A percentile compares a stretch with the other conserved stretches of the same genome.
Evolutionary conservation across 202 grass and related monocot genomes (phyloP).

Genomic region (Carex sylvatica): DNA sequence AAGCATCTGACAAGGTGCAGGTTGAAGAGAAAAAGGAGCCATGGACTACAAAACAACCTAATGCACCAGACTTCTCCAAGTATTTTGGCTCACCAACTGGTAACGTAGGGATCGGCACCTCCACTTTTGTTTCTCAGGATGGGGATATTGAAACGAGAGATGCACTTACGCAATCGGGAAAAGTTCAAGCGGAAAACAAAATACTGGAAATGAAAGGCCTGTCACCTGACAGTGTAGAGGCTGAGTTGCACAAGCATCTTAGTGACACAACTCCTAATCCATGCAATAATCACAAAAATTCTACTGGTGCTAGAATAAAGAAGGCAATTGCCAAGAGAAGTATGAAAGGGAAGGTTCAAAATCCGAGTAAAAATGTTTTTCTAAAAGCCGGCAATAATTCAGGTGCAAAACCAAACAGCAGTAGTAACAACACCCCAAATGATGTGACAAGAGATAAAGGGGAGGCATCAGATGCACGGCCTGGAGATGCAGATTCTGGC

Average conservation of each 20-base stretch:
- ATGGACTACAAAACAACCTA: slow-evolving; percentile 22
- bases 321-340: slow-evolving; percentile 72
- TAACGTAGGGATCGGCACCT: background rate
- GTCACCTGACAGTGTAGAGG: slow-evolving; percentile 36
- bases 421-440: slow-evolving; percentile 23
- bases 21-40: slow-evolving; percentile 30
- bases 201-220: slow-evolving; percentile 37
- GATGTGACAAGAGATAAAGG: slow-evolving; percentile 18
- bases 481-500: background rate
- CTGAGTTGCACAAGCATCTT: slow-evolving; percentile 33
- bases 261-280: slow-evolving; percentile 32
- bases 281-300: slow-evolving; percentile 7
- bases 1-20: slow-evolving; percentile 10
- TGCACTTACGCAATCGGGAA: background rate
- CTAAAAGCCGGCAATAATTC: slow-evolving; percentile 35
- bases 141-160: slow-evolving; percentile 22
- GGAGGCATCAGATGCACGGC: slow-evolving; percentile 2
- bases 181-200: background rate
- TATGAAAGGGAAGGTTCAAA: slow-evolving; percentile 38
- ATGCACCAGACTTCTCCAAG: slow-evolving; percentile 3
- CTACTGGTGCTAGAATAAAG: slow-evolving; percentile 23
- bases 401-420: slow-evolving; percentile 34
- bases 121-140: slow-evolving; percentile 11
- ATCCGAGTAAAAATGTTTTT: slow-evolving; percentile 23
- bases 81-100: slow-evolving; percentile 27